Evolutionary conservation across 1,284 basidiomycete species (phyloP), one percentile per base, ranked within the genome.

Genomic region (Ganoderma lucidum): DNA sequence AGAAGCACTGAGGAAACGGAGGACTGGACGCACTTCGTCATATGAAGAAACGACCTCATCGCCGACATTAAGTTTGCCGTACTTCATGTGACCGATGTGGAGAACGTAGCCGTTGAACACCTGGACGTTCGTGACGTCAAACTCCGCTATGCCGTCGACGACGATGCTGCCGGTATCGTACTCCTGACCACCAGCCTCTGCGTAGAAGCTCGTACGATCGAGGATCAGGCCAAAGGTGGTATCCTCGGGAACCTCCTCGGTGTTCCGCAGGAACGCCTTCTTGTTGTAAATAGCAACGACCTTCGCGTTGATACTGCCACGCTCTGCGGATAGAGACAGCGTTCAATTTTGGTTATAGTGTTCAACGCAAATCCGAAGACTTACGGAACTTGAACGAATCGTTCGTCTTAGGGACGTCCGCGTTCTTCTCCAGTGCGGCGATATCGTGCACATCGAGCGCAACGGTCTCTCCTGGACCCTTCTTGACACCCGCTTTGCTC

Each of bases 381-480:
- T 81, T 78, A 95, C 96, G 85, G 81, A 94, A 99, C 84, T 99
- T 99, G 74, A 88, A 86, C 68, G 88, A 90, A 79, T 99, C 97
- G 75, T 99, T 91, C 0, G 97, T 99, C 85, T 98, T 98, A 10
- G 94, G 92, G n/a, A 99, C 91, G 48, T 82, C 81, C 15, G 83
- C 82, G 75, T 96, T 91, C 78, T 91, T 91, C 81, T 99, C 97
- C 45, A 99, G 84, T 28, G 89, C 85, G 23, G 92, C 96, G 70
- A 99, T 87, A 79, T 98, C 96, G 81, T 99, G 97, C 15, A 99
- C 98, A 79, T 99, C 97, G 35, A 99, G 88, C 80, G 96, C 96
- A 78, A 99, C 90, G 4, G 88, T 80, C 42, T 91, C 92, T 14
- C 83, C 85, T 30, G 84, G 89, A 59, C 88, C 91, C 77, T 90